Conservation (phyloP, 495 filamentous ascomycete species). For the Penicillium longicatenatum region DNA sequence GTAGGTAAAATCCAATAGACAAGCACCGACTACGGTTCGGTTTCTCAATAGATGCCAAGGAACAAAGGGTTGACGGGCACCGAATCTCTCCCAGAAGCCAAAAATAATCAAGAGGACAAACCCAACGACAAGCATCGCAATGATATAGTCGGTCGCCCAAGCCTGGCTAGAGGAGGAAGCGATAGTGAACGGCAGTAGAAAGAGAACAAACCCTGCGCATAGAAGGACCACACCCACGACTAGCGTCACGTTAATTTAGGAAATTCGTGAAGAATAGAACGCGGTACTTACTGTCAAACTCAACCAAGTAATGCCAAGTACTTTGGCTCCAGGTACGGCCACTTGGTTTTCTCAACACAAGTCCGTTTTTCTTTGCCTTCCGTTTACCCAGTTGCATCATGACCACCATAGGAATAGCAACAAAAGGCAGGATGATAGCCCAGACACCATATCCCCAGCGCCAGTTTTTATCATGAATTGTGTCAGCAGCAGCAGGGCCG, state of each 20-base stretch:
- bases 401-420: constrained; percentile 48
- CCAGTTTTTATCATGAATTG: constrained; percentile 34
- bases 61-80: constrained; percentile 55
- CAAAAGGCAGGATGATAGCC: constrained; percentile 53
- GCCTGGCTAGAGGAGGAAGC: constrained; percentile 36
- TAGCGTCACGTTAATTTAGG: neutral
- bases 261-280: neutral
- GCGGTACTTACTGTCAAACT: constrained; percentile 46
- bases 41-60: constrained; percentile 38
- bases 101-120: constrained; percentile 53
- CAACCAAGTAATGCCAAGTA: constrained; percentile 48
- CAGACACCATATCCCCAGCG: constrained; percentile 61
- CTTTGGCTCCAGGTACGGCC: constrained; percentile 38
- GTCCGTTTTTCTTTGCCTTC: constrained; percentile 48
- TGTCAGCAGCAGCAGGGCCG: constrained; percentile 19
- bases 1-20: constrained; percentile 50
- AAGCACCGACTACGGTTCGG: constrained; percentile 62
- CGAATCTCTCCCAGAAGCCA: constrained; percentile 51
- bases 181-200: constrained; percentile 59
- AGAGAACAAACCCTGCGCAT: constrained; percentile 52
- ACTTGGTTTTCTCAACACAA: constrained; percentile 31
- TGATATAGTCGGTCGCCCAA: constrained; percentile 51
- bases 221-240: constrained; percentile 52
- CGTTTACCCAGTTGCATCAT: constrained; percentile 28
- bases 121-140: constrained; percentile 58